These are phyloP conservation scores for Plicaturopsis crispa DNA, from an alignment of 768 basidiomycete genomes.

Conservation along the genomic window DNA sequence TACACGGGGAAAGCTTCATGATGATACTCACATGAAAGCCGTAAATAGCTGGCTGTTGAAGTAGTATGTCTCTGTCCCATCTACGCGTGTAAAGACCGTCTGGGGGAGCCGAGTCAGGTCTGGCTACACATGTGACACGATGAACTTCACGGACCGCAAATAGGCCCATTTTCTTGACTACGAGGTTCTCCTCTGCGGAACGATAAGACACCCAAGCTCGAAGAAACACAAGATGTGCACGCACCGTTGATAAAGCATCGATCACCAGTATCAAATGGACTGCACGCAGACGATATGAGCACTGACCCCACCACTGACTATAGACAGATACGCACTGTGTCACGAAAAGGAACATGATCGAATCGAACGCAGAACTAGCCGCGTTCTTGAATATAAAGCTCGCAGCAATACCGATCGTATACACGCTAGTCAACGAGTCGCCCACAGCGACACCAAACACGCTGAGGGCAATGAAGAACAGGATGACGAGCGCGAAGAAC, in stretches of 20 bases:
- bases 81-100: slow-evolving; percentile 64
- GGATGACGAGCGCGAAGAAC: slow-evolving; percentile 50
- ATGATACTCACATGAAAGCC: slow-evolving; percentile 73
- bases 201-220: slow-evolving; percentile 2
- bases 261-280: slow-evolving; percentile 78
- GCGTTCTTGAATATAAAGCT: slow-evolving; percentile 79
- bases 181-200: slow-evolving; percentile 51
- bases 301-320: background rate
- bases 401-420: slow-evolving; percentile 62
- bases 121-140: slow-evolving; percentile 1
- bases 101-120: slow-evolving; percentile 12
- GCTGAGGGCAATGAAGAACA: slow-evolving; percentile 69
- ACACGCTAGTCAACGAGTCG: slow-evolving; percentile 63
- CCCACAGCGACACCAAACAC: slow-evolving; percentile 64
- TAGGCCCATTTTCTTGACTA: slow-evolving; percentile 75
- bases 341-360: slow-evolving; percentile 78
- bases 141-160: slow-evolving; percentile 45
- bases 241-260: slow-evolving; percentile 66
- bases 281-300: background rate
- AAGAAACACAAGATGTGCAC: slow-evolving; percentile 7
- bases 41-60: slow-evolving; percentile 72
- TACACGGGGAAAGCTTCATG: no score
- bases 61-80: slow-evolving; percentile 77
- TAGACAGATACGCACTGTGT: slow-evolving; percentile 52
- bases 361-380: slow-evolving; percentile 66